Evolutionary conservation across 2,329 filamentous ascomycete genomes (phyloP).

Genomic region (Aureobasidium leucospermi): DNA sequence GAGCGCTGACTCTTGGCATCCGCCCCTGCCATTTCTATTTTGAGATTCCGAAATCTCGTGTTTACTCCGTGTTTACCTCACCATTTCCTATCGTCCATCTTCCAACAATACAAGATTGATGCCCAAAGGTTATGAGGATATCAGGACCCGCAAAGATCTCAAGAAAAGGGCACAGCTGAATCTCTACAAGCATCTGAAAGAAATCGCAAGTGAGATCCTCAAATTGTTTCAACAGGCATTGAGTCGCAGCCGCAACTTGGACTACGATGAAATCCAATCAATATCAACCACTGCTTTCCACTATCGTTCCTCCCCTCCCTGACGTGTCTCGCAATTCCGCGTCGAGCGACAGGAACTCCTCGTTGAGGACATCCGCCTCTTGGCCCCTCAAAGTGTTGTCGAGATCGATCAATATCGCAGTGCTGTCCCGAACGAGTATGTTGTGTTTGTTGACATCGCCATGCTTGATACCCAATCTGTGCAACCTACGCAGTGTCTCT

Average conservation of each 20-base stretch:
- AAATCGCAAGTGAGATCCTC: neutral
- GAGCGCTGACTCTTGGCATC: neutral
- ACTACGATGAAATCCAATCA: too few relatives aligned
- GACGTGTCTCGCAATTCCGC: conserved; percentile 13
- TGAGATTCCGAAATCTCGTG: neutral
- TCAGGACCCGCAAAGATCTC: neutral
- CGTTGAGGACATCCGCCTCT: conserved; percentile 16
- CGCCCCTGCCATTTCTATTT: conserved; percentile 10
- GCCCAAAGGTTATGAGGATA: neutral
- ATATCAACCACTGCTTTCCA: neutral
- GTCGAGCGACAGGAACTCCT: conserved; percentile 14
- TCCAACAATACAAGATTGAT: neutral
- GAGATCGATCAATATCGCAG: conserved; percentile 29
- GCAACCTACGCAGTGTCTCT: conserved; percentile 24
- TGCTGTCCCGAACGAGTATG: conserved; percentile 27
- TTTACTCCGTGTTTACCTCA: neutral
- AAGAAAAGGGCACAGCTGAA: neutral
- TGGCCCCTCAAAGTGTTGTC: conserved; percentile 19
- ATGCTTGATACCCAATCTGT: conserved; percentile 31
- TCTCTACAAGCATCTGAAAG: neutral
- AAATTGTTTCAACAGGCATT: neutral
- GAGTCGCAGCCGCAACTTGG: too few relatives aligned
- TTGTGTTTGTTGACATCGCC: conserved; percentile 34
- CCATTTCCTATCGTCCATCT: neutral
- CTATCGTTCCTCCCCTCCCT: neutral